phyloP scores from a whole-genome alignment of 805 yeast species.

The Candida palmyrensis region DNA sequence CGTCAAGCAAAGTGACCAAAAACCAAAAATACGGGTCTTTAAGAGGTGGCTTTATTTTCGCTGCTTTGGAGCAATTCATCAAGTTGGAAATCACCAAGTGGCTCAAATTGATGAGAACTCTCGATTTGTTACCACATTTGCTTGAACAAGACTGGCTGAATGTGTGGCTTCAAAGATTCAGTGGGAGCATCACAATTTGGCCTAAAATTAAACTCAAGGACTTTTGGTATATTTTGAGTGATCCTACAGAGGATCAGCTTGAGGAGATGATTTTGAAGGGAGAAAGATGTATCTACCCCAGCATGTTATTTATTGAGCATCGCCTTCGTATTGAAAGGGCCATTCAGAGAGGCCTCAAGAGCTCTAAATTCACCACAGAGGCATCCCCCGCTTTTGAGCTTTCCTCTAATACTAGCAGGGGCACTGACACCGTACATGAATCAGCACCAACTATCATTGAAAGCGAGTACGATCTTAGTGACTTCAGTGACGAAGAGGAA shows the following conservation, averaged over 20 bases:
- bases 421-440: conserved; percentile 1
- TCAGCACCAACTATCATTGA: conserved; percentile 2
- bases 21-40: conserved; percentile 35
- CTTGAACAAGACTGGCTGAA: conserved; percentile 79
- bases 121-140: conserved; percentile 63
- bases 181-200: conserved; percentile 74
- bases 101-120: conserved; percentile 58
- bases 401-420: conserved; percentile 2
- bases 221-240: conserved; percentile 58
- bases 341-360: conserved; percentile 47
- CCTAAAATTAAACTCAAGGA: conserved; percentile 60
- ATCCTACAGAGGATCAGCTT: conserved; percentile 59
- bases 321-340: conserved; percentile 61
- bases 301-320: conserved; percentile 58
- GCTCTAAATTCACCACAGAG: background rate
- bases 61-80: conserved; percentile 65
- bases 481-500: conserved; percentile 1
- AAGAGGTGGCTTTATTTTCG: conserved; percentile 72
- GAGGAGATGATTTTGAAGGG: conserved; percentile 56
- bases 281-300: conserved; percentile 61
- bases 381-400: background rate
- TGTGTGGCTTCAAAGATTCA: conserved; percentile 67
- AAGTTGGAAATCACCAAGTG: conserved; percentile 75
- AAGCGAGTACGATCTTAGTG: conserved; percentile 6
- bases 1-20: conserved; percentile 38